Conservation (phyloP, 352 stramenopile genomes). For the Phytopythium litorale region DNA sequence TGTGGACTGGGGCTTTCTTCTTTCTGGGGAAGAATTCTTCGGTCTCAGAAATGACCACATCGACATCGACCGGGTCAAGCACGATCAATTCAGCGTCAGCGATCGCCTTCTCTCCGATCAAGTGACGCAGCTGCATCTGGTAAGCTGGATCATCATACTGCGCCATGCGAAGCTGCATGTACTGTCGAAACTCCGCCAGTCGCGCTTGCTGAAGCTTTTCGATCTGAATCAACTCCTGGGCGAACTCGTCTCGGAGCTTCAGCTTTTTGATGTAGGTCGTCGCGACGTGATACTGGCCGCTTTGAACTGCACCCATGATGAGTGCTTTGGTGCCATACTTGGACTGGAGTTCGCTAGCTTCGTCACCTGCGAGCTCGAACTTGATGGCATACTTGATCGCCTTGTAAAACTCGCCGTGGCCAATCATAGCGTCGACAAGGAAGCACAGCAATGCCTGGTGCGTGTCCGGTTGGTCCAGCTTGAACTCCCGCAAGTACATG, state of each 20-base stretch:
- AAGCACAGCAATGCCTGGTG: constrained; percentile 43
- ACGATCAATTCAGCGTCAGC: constrained; percentile 48
- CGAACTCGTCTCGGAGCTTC: constrained; percentile 58
- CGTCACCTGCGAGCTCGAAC: constrained; percentile 51
- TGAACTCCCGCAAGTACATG: constrained; percentile 74
- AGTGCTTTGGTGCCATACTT: constrained; percentile 48
- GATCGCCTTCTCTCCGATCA: constrained; percentile 32
- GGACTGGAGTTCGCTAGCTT: background rate
- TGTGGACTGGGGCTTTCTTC: constrained; percentile 10
- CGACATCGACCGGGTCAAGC: constrained; percentile 34
- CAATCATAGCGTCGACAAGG: constrained; percentile 64
- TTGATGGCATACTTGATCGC: constrained; percentile 88
- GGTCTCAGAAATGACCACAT: constrained; percentile 56
- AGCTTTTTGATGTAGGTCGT: constrained; percentile 79
- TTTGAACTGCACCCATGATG: constrained; percentile 55
- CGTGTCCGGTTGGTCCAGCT: constrained; percentile 42
- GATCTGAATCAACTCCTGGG: constrained; percentile 54
- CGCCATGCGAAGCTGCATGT: constrained; percentile 35
- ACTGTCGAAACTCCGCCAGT: constrained; percentile 59
- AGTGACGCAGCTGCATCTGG: constrained; percentile 31
- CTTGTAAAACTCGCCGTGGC: constrained; percentile 80
- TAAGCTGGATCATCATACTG: constrained; percentile 41
- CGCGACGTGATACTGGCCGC: constrained; percentile 71
- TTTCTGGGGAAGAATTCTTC: constrained; percentile 51
- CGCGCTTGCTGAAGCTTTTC: constrained; percentile 43